Conservation (phyloP, 2,329 filamentous ascomycete genomes). For the Pestalotiopsis sp. region DNA sequence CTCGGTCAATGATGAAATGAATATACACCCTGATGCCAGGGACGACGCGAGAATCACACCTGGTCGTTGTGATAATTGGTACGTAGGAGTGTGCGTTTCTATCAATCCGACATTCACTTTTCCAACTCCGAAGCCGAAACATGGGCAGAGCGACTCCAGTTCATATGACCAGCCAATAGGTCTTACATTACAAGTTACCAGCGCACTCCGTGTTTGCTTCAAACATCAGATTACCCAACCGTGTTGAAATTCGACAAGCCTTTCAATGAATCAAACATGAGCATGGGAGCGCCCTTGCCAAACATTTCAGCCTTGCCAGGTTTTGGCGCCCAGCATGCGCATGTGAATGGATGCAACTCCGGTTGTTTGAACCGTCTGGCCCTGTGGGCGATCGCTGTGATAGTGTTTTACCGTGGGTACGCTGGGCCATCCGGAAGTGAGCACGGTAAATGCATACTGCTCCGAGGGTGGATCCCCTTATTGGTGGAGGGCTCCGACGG, state of each 20-base stretch:
- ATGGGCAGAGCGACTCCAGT: no score
- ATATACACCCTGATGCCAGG: neutral
- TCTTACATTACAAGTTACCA: no score
- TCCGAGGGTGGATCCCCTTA: neutral
- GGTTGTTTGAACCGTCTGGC: neutral
- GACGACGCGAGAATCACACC: no score
- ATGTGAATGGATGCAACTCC: neutral
- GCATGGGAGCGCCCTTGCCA: neutral
- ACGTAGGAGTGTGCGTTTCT: no score
- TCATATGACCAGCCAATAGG: no score
- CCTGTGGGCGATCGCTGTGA: neutral
- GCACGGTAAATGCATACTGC: neutral
- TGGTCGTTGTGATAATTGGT: no score
- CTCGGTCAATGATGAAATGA: neutral
- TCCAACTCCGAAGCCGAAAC: no score
- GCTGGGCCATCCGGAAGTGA: neutral
- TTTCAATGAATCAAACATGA: neutral
- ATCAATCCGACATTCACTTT: no score
- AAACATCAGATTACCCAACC: neutral
- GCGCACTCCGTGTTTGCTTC: no score
- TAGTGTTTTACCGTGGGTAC: neutral
- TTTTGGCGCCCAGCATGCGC: neutral
- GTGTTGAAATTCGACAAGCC: neutral
- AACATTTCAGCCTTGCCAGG: neutral
- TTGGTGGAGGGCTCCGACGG: conserved; percentile 11